Conservation (phyloP, 495 filamentous ascomycete genomes). For the Apodospora peruviana region DNA sequence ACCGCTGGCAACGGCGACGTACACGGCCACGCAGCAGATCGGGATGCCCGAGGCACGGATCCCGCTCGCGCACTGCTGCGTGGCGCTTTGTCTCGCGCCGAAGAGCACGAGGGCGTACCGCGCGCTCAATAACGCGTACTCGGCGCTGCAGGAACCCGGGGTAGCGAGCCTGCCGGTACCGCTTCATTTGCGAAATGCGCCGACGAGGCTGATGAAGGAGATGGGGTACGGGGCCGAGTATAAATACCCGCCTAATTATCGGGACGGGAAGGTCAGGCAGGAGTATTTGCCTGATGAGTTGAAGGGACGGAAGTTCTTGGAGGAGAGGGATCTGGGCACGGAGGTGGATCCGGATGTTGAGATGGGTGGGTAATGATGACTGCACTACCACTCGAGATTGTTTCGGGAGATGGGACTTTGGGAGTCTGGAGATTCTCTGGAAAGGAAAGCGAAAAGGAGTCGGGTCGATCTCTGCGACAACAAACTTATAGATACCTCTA, state of each 20-base stretch:
- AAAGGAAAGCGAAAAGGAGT: too few relatives aligned
- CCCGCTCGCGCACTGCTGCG: conserved; percentile 78
- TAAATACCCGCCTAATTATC: conserved; percentile 92
- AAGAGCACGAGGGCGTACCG: conserved; percentile 87
- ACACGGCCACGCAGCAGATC: conserved; percentile 80
- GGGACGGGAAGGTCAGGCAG: conserved; percentile 77
- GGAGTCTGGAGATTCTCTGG: too few relatives aligned
- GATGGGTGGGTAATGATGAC: conserved; percentile 21
- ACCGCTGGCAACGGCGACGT: conserved; percentile 74
- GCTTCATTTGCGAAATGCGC: conserved; percentile 84
- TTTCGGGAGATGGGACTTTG: too few relatives aligned
- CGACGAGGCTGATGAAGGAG: conserved; percentile 88
- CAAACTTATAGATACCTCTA: too few relatives aligned
- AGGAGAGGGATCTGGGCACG: conserved; percentile 74
- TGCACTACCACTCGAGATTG: too few relatives aligned
- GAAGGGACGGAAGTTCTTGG: conserved; percentile 65
- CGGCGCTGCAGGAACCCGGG: conserved; percentile 69
- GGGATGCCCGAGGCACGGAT: conserved; percentile 94
- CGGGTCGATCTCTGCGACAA: too few relatives aligned
- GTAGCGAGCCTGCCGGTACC: conserved; percentile 76
- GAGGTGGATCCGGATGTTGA: conserved; percentile 60
- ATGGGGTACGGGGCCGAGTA: conserved; percentile 86
- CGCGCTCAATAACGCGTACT: conserved; percentile 70
- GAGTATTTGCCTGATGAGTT: conserved; percentile 82
- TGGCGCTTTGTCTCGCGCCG: conserved; percentile 72